These are phyloP conservation scores for Tetracentron sinense DNA, from an alignment of 164 flowering plant species.

Conservation along the genomic window DNA sequence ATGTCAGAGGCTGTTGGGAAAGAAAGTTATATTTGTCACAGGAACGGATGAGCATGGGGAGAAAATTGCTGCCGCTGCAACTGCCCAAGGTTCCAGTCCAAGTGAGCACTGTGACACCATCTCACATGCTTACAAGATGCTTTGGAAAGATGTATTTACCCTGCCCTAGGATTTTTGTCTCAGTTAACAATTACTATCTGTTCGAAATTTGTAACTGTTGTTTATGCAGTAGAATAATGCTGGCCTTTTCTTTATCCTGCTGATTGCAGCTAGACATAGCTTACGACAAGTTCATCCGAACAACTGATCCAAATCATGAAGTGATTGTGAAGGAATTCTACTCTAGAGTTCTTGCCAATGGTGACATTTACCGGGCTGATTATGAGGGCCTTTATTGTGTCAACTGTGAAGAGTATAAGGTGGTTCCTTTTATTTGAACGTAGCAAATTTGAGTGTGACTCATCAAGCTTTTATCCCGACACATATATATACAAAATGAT, in stretches of 20 bases:
- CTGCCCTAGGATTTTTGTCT: not conserved
- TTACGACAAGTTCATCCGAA: conserved; percentile 91
- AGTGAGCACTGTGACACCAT: conserved; percentile 71
- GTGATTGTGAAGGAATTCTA: conserved; percentile 86
- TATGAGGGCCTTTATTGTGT: conserved; percentile 96
- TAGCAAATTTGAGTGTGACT: not conserved
- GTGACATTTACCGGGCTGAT: conserved; percentile 88
- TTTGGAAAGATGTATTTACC: conserved; percentile 73
- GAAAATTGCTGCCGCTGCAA: conserved; percentile 87
- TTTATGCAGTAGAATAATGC: conserved; percentile 4
- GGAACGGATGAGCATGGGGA: conserved; percentile 99
- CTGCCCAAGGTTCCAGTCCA: conserved; percentile 66
- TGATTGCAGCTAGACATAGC: conserved; percentile 70
- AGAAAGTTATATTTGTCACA: conserved; percentile 80
- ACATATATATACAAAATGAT: not conserved
- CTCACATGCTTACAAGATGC: conserved; percentile 71
- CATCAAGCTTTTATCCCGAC: not conserved
- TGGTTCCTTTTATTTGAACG: conserved; percentile 16
- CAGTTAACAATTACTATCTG: not conserved
- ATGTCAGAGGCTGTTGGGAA: conserved; percentile 74
- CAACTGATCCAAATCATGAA: conserved; percentile 87
- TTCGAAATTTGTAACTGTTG: not conserved
- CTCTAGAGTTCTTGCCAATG: conserved; percentile 70
- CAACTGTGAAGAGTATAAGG: conserved; percentile 98
- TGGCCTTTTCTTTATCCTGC: conserved; percentile 1